Conservation (phyloP, 2,329 filamentous ascomycete species). For the Cladophialophora carrionii region DNA sequence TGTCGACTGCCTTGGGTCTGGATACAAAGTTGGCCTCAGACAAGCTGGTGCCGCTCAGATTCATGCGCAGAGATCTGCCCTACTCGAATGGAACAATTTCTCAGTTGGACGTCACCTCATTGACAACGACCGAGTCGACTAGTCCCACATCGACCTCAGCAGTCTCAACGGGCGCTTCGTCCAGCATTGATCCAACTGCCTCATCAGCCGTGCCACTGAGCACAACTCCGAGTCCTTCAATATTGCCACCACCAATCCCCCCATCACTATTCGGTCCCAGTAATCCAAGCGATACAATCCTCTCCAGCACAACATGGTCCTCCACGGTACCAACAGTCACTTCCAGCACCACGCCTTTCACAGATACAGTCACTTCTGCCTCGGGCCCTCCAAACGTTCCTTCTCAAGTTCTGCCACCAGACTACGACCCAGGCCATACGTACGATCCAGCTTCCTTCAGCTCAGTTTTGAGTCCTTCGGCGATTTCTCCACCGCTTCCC, state of each 20-base stretch:
- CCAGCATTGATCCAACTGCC: not conserved
- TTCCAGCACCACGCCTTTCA: not conserved
- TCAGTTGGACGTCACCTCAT: slow-evolving; percentile 3
- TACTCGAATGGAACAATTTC: slow-evolving; percentile 26
- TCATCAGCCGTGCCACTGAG: not conserved
- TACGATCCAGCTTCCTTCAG: not conserved
- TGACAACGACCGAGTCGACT: slow-evolving; percentile 2
- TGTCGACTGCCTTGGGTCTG: slow-evolving; percentile 15
- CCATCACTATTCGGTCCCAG: not conserved
- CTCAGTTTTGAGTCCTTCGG: not conserved
- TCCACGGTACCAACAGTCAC: not conserved
- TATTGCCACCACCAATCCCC: not conserved
- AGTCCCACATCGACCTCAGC: not conserved
- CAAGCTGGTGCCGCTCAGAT: slow-evolving; percentile 16
- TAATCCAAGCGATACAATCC: not conserved
- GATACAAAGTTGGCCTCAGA: slow-evolving; percentile 5
- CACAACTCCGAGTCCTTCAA: not conserved
- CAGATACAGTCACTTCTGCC: not conserved
- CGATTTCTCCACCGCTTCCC: not conserved
- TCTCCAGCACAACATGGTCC: not conserved
- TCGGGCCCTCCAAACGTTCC: not conserved
- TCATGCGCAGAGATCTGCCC: slow-evolving; percentile 15
- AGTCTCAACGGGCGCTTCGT: not conserved
- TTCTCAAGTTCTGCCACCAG: not conserved
- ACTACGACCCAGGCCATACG: not conserved